These are phyloP conservation scores for Mucor saturninus DNA, from an alignment of 371 early-diverging fungal species.

Conservation along the genomic window DNA sequence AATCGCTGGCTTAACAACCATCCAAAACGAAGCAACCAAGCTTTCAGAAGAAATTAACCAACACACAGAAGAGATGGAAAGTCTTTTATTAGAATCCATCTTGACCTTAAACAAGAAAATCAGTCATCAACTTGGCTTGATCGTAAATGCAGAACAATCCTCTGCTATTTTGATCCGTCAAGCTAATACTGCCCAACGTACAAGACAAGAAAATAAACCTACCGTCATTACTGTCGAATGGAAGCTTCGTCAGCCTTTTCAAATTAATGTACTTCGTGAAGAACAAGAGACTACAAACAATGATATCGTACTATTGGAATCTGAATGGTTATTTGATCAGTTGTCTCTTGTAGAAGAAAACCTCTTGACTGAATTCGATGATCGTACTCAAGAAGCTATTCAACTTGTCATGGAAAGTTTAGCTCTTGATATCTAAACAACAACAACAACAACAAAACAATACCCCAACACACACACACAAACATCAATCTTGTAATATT, in stretches of 20 bases:
- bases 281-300: neutral
- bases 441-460: too few relatives aligned
- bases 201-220: conserved; percentile 4
- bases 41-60: neutral
- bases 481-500: neutral
- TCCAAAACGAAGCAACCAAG: conserved; percentile 13
- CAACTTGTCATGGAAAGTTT: conserved; percentile 27
- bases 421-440: conserved; percentile 19
- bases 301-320: conserved; percentile 12
- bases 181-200: conserved; percentile 12
- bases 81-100: conserved; percentile 8
- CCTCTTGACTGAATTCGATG: conserved; percentile 30
- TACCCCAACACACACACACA: too few relatives aligned
- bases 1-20: conserved; percentile 10
- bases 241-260: conserved; percentile 37
- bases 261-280: conserved; percentile 30
- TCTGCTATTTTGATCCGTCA: conserved; percentile 34
- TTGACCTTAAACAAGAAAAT: conserved; percentile 32
- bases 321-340: conserved; percentile 25
- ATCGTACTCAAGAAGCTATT: conserved; percentile 26
- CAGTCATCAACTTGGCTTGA: conserved; percentile 37
- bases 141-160: conserved; percentile 36
- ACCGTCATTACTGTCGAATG: conserved; percentile 29
- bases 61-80: conserved; percentile 12
- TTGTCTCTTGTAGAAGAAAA: conserved; percentile 21